Conservation (phyloP, 768 basidiomycete genomes). For the Boletus eberwhitei region DNA sequence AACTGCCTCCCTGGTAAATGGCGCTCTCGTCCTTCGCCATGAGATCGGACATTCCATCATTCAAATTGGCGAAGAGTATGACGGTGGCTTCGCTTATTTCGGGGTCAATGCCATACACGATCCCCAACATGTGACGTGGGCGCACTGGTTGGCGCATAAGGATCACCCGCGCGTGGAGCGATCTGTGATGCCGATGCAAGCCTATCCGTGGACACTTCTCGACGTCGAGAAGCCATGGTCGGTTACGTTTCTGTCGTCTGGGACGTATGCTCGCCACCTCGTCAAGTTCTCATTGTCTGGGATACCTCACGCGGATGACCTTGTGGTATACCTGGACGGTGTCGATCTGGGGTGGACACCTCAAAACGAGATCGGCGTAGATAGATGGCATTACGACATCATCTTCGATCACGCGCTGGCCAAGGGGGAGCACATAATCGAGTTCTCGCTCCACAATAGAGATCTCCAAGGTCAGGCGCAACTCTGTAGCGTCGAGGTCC, state of each 20-base stretch:
- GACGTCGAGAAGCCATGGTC: conserved; percentile 59
- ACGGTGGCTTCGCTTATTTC: conserved; percentile 71
- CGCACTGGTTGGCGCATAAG: conserved; percentile 59
- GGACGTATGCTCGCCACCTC: conserved; percentile 56
- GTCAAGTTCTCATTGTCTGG: conserved; percentile 75
- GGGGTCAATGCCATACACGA: conserved; percentile 61
- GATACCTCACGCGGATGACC: conserved; percentile 49
- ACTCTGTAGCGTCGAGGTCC: conserved; percentile 70
- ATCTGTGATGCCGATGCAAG: conserved; percentile 71
- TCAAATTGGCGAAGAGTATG: conserved; percentile 79
- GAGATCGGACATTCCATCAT: conserved; percentile 82
- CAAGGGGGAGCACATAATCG: conserved; percentile 54
- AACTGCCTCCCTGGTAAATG: conserved; percentile 71
- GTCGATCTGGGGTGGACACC: conserved; percentile 53
- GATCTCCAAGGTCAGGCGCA: conserved; percentile 56
- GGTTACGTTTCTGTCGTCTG: conserved; percentile 60
- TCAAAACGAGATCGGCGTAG: conserved; percentile 52
- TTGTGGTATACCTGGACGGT: conserved; percentile 61
- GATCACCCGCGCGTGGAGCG: conserved; percentile 51
- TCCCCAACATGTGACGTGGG: conserved; percentile 53
- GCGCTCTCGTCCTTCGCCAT: conserved; percentile 71
- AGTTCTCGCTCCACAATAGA: conserved; percentile 51
- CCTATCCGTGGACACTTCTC: conserved; percentile 73
- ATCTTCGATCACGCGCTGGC: conserved; percentile 37
- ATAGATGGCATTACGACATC: conserved; percentile 77